phyloP scores from a whole-genome alignment of 177 flowering plant species.

The Vitis hybrid region DNA sequence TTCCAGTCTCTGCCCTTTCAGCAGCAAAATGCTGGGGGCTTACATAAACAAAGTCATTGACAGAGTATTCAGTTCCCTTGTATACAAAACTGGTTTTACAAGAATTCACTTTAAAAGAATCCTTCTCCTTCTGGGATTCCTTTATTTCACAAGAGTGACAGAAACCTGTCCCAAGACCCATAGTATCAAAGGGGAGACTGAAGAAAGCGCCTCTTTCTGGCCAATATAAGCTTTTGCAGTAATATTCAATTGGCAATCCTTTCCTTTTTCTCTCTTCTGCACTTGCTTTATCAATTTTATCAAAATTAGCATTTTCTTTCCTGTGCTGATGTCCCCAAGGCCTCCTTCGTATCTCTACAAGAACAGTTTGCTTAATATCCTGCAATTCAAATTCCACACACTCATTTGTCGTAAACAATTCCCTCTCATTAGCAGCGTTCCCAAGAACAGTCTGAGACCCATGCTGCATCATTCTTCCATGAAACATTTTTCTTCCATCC shows the following conservation, averaged over 20 bases:
- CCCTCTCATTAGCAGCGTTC: constrained; percentile 80
- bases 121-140: constrained; percentile 36
- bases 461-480: constrained; percentile 71
- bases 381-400: constrained; percentile 59
- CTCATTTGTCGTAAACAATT: constrained; percentile 75
- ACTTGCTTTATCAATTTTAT: constrained; percentile 49
- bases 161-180: constrained; percentile 79
- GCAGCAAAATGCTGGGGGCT: constrained; percentile 43
- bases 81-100: constrained; percentile 42
- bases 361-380: constrained; percentile 47
- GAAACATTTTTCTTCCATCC: constrained; percentile 60
- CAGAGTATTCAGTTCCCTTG: constrained; percentile 50
- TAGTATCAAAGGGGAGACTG: constrained; percentile 39
- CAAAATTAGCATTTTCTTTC: constrained; percentile 50
- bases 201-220: constrained; percentile 87
- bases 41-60: constrained; percentile 73
- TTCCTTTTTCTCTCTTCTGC: constrained; percentile 79
- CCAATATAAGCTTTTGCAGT: constrained; percentile 82
- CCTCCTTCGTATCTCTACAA: constrained; percentile 39
- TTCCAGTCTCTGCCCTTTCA: constrained; percentile 33
- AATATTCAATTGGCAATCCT: constrained; percentile 75
- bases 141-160: constrained; percentile 62
- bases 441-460: constrained; percentile 80
- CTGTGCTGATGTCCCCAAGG: constrained; percentile 88
- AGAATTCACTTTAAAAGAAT: constrained; percentile 38